Percentiles rank a stretch among this genome's conserved stretches.
Conservation (phyloP, 2,329 filamentous ascomycete genomes). For the Fusarium multiceps region DNA sequence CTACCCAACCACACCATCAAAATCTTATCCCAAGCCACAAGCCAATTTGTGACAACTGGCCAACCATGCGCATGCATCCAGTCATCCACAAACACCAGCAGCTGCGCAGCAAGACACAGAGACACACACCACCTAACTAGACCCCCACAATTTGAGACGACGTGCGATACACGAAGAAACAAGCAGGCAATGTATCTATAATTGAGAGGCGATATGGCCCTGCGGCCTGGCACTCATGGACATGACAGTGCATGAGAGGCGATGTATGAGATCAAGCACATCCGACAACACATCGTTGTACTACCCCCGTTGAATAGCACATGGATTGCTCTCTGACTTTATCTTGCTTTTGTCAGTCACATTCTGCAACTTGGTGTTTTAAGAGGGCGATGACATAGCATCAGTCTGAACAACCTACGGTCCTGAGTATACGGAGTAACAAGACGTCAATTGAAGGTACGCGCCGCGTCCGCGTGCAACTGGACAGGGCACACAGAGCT, state of each 20-base stretch:
- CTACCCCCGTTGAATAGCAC: not conserved
- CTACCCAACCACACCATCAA: slow-evolving; percentile 34
- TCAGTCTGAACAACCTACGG: not conserved
- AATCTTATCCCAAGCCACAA: slow-evolving; percentile 10
- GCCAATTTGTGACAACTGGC: slow-evolving; percentile 29
- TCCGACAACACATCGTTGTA: slow-evolving; percentile 30
- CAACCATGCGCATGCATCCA: slow-evolving; percentile 33
- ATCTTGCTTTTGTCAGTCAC: not conserved
- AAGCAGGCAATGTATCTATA: slow-evolving; percentile 26
- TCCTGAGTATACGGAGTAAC: not conserved
- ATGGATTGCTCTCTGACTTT: slow-evolving; percentile 18
- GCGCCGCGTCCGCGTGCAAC: slow-evolving; percentile 33
- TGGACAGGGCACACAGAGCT: slow-evolving; percentile 20
- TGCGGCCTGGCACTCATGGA: slow-evolving; percentile 1
- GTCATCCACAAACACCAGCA: slow-evolving; percentile 6
- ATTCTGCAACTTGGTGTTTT: not conserved
- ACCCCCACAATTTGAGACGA: slow-evolving; percentile 29
- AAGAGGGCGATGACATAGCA: slow-evolving; percentile 14
- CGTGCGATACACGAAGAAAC: slow-evolving; percentile 21
- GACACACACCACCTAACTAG: slow-evolving; percentile 4
- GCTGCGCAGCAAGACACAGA: slow-evolving; percentile 7
- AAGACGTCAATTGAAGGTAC: slow-evolving; percentile 32
- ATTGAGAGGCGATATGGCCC: slow-evolving; percentile 26
- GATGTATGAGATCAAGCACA: slow-evolving; percentile 33
- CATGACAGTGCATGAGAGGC: slow-evolving; percentile 9